Conservation (phyloP, 306 rosid species). For the Vigna reflexopilosa region DNA sequence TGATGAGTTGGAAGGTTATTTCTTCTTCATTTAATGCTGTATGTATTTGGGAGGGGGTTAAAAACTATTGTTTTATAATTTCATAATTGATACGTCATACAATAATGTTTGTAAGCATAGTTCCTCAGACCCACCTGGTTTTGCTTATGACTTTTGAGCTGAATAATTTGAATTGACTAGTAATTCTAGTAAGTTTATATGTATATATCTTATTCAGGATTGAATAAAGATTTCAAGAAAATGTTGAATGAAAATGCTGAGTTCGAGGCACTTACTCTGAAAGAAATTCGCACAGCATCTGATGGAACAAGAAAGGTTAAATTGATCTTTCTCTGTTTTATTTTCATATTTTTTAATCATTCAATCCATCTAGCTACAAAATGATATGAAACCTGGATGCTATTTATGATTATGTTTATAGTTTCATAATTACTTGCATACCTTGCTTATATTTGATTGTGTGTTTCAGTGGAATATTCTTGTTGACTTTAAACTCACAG, state of each 20-base stretch:
- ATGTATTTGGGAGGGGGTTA: conserved; percentile 1
- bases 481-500: conserved; percentile 81
- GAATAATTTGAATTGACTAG: conserved; percentile 9
- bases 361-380: neutral
- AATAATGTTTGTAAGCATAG: neutral
- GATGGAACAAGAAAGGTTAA: conserved; percentile 95
- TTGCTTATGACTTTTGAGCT: conserved; percentile 21
- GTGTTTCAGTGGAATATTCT: conserved; percentile 54
- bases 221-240: conserved; percentile 86
- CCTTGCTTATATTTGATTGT: conserved; percentile 22
- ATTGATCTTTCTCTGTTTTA: conserved; percentile 44
- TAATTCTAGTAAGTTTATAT: neutral
- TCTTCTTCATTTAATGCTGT: neutral
- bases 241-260: conserved; percentile 83
- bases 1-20: conserved; percentile 84
- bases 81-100: neutral
- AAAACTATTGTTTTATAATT: neutral
- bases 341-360: conserved; percentile 26
- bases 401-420: conserved; percentile 25
- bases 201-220: conserved; percentile 55
- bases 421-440: conserved; percentile 6
- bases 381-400: neutral
- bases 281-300: conserved; percentile 65
- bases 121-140: conserved; percentile 34
- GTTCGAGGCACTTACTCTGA: conserved; percentile 68